Evolutionary conservation across 192 early-diverging fungal genomes (phyloP), one percentile per base, ranked within the genome.

Genomic region (Entomortierella parvispora): DNA sequence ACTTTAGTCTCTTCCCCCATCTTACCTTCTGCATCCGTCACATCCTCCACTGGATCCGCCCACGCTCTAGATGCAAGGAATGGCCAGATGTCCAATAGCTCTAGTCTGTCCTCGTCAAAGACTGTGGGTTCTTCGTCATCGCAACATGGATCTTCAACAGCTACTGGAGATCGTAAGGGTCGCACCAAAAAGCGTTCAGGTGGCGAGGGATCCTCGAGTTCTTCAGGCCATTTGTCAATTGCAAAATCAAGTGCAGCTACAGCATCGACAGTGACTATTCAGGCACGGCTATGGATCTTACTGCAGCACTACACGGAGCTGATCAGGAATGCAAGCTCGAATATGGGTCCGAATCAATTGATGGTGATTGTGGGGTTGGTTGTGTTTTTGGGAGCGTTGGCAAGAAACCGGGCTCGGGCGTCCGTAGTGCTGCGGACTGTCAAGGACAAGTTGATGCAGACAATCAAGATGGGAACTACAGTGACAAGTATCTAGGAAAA

Each of bases 381-480:
- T 32, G 71, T 64, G 4, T 75, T 75, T 46, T 32, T 75, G 71
- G 58, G 63, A 0, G 44, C 64, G 1, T 23, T 75, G n/a, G 51
- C 71, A 14, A 32, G 71, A 31, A 75, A 75, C 50, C 47, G 71
- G 42, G 31, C 57, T 11, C 49, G 22, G 37, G 71, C 58, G 31
- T 75, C 63, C 26, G 34, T 26, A 31, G 65, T 65, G 17, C 18
- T 65, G 4, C 65, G 60, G 43, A 48, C 63, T 15, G 71, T 55
- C 31, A 61, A 60, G 49, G 40, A 47, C 34, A 75, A 75, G 31
- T 55, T 75, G 58, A 66, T 66, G 63, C 57, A 75, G n/a, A 75
- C 71, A 2, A 23, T 75, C 34, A 75, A 66, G 40, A 75, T 75
- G 71, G 71, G 71, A 6, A 75, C 71, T 6, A 75, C 71, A 0